Percentiles rank a stretch among this genome's conserved stretches.
Evolutionary conservation across 257 asterid species (phyloP).

Genomic region (Nicotiana attenuata): DNA sequence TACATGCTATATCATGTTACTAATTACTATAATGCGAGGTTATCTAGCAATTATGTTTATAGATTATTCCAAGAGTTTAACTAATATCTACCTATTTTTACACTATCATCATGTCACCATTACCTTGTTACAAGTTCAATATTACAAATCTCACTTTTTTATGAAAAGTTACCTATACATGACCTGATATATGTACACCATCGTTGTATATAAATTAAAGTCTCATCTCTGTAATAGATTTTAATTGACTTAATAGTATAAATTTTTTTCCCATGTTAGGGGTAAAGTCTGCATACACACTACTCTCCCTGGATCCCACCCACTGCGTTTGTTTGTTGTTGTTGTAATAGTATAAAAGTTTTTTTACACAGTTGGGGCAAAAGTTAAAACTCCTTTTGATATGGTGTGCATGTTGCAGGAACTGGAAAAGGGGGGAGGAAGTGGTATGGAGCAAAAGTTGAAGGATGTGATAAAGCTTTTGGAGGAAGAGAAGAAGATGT

Average conservation of each 20-base stretch:
- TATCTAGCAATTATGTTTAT: neutral
- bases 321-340: too few relatives aligned
- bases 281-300: too few relatives aligned
- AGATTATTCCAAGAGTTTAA: neutral
- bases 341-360: too few relatives aligned
- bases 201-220: too few relatives aligned
- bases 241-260: too few relatives aligned
- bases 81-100: neutral
- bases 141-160: too few relatives aligned
- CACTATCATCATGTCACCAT: too few relatives aligned
- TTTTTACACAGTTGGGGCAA: neutral
- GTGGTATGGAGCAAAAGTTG: constrained; percentile 25
- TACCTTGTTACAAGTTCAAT: too few relatives aligned
- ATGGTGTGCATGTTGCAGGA: constrained; percentile 29
- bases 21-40: neutral
- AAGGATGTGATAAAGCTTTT: constrained; percentile 33
- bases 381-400: neutral
- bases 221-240: too few relatives aligned
- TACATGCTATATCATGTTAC: neutral
- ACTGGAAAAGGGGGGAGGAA: constrained; percentile 35
- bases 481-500: constrained; percentile 37
- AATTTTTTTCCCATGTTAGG: too few relatives aligned
- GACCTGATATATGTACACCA: too few relatives aligned
- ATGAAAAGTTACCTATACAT: neutral
- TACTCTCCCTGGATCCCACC: too few relatives aligned